Base-by-base conservation (phyloP, 306 rosid species). In the Vigna reflexopilosa region DNA sequence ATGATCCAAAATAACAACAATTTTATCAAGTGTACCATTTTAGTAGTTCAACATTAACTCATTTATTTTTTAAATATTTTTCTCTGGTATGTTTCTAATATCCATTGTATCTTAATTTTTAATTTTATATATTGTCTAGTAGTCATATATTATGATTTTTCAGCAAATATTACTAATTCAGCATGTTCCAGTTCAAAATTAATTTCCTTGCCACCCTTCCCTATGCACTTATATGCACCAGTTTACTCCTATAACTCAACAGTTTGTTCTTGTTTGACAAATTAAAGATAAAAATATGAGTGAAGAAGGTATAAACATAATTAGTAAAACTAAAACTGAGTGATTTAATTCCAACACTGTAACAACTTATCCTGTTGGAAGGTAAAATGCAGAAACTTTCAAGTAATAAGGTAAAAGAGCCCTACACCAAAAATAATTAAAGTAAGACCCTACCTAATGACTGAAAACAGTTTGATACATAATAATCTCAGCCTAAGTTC, bases 401-500 rank as follows among this genome's bases (percentile, higher is more conserved):
- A 67, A 62, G 84, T 73, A 73, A 66, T 0, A 47, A 57, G 70
- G 44, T 69, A 69, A 2, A 26, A 26, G 58, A 52, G 26, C 77
- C 10, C 54, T 69, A 54, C 70, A 48, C 64, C 62, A 69, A 57
- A 67, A 77, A 77, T 28, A 68, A 20, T 67, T 32, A 84, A 55
- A 34, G 6, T 34, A 34, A 70, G 26, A 30, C 63, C 69, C 67
- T 76, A 82, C 55, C 20, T 54, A 70, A 75, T 66, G 65, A 61
- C 17, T 7, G 40, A 82, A 71, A 52, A 26, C 16, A 20, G 47
- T 50, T 58, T 68, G 44, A 70, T 55, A 67, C 73, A 52, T 58
- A 19, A 28, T 70, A 82, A 73, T 80, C 74, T 82, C 47, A 40
- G 66, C 48, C 68, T 63, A 67, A 42, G 67, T 69, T 79, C 70